These are phyloP conservation scores for Rosa lucieae DNA, from an alignment of 306 rosid genomes.

Conservation along the genomic window DNA sequence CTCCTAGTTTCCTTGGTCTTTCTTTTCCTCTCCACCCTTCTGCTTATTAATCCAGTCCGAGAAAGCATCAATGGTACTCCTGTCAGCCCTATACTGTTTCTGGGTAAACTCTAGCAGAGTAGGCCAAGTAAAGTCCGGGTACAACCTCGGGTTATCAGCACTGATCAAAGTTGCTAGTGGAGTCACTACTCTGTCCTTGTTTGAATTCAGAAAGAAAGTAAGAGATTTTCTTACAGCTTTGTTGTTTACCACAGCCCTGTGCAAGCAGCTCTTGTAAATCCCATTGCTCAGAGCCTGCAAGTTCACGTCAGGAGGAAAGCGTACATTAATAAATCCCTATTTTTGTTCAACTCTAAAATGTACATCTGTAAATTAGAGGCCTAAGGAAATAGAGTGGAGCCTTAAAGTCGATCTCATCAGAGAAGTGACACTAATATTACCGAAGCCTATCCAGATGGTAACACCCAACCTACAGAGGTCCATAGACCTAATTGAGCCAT, in stretches of 20 bases:
- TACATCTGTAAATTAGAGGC: too few species aligned
- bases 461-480: too few species aligned
- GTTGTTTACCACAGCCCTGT: constrained; percentile 76
- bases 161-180: constrained; percentile 54
- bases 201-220: constrained; percentile 73
- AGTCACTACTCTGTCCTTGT: constrained; percentile 44
- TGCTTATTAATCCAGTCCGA: constrained; percentile 45
- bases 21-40: constrained; percentile 33
- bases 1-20: constrained; percentile 20
- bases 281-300: constrained; percentile 85
- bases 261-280: constrained; percentile 75
- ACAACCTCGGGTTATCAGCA: constrained; percentile 47
- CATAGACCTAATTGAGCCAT: too few species aligned
- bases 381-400: too few species aligned
- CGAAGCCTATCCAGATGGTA: too few species aligned
- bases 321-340: too few species aligned
- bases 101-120: constrained; percentile 61
- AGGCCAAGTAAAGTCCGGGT: constrained; percentile 76
- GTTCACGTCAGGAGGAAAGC: neutral
- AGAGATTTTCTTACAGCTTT: constrained; percentile 64
- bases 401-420: too few species aligned
- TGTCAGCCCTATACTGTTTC: constrained; percentile 63
- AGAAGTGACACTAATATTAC: too few species aligned
- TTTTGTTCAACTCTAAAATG: too few species aligned
- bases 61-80: constrained; percentile 62